Conservation (phyloP, 1,139 yeast genomes). For the Protomyces macrosporus region DNA sequence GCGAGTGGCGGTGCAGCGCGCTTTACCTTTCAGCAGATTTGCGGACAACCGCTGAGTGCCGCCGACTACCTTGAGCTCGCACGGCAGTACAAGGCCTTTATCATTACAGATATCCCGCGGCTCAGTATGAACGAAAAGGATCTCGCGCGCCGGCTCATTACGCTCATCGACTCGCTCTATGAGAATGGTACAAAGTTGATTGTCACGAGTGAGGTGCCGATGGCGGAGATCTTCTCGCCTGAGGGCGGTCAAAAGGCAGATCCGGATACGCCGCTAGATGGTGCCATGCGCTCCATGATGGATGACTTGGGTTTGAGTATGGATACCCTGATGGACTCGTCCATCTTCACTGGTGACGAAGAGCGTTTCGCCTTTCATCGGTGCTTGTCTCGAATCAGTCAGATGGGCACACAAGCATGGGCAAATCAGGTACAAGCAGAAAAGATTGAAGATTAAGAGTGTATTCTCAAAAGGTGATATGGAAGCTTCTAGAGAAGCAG, state of each 20-base stretch:
- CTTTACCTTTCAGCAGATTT: conserved; percentile 75
- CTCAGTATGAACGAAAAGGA: conserved; percentile 74
- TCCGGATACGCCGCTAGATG: conserved; percentile 22
- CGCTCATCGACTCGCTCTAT: conserved; percentile 90
- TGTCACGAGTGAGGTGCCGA: conserved; percentile 81
- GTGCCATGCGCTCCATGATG: conserved; percentile 51
- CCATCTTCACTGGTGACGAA: conserved; percentile 83
- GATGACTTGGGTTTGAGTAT: conserved; percentile 68
- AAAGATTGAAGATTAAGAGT: neutral
- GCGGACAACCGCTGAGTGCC: conserved; percentile 87
- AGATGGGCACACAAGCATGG: conserved; percentile 95
- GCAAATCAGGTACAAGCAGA: conserved; percentile 43
- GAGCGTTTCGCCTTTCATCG: conserved; percentile 95
- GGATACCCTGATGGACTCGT: conserved; percentile 67
- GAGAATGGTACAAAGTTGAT: conserved; percentile 83
- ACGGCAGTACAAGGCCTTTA: conserved; percentile 65
- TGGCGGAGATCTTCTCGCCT: conserved; percentile 59
- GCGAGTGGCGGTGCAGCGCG: conserved; percentile 80
- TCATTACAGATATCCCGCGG: conserved; percentile 86
- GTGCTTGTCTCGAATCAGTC: conserved; percentile 81
- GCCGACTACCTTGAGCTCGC: conserved; percentile 90
- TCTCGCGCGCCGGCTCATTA: conserved; percentile 80
- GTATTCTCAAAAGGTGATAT: too few species aligned
- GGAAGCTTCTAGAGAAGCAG: too few species aligned
- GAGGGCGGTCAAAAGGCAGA: conserved; percentile 22